Base-by-base conservation (phyloP, 192 early-diverging fungal genomes). In the Lunasporangiospora selenospora region DNA sequence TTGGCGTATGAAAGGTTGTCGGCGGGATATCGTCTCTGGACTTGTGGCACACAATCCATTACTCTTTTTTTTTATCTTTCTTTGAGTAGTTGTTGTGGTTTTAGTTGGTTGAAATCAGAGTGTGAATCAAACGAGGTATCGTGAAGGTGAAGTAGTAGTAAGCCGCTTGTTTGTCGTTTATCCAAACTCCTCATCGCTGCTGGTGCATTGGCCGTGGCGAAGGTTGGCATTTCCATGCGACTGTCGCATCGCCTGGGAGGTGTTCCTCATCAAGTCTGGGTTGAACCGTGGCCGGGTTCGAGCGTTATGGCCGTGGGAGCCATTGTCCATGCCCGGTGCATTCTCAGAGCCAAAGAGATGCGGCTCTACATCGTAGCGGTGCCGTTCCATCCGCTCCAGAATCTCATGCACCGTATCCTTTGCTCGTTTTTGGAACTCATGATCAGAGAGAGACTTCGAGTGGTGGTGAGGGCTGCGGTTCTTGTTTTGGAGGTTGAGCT, bases 141-240 rank as follows among this genome's bases (percentile, higher is more conserved):
- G n/a, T n/a, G n/a, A n/a, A n/a, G n/a, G n/a, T n/a, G n/a, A n/a
- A n/a, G n/a, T n/a, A n/a, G n/a, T n/a, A n/a, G n/a, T n/a, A n/a
- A n/a, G n/a, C n/a, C n/a, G n/a, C n/a, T n/a, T n/a, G n/a, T n/a
- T n/a, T n/a, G n/a, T n/a, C n/a, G n/a, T n/a, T n/a, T n/a, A n/a
- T n/a, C n/a, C n/a, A n/a, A n/a, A n/a, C n/a, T n/a, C n/a, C n/a
- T n/a, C n/a, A n/a, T n/a, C n/a, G n/a, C n/a, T n/a, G n/a, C n/a
- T n/a, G n/a, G n/a, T n/a, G n/a, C n/a, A n/a, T n/a, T n/a, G n/a
- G 11, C 60, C 34, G 16, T 62, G 60, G 37, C 60, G 49, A 0
- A 62, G 60, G 15, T 62, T 62, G 31, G 60, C 60, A 31, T 62
- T 51, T 2, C 60, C 60, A 45, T 62, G 60, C 23, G 50, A 53